Evolutionary conservation across 495 filamentous ascomycete species (phyloP).

Genomic region (Aspergillus indologenus): DNA sequence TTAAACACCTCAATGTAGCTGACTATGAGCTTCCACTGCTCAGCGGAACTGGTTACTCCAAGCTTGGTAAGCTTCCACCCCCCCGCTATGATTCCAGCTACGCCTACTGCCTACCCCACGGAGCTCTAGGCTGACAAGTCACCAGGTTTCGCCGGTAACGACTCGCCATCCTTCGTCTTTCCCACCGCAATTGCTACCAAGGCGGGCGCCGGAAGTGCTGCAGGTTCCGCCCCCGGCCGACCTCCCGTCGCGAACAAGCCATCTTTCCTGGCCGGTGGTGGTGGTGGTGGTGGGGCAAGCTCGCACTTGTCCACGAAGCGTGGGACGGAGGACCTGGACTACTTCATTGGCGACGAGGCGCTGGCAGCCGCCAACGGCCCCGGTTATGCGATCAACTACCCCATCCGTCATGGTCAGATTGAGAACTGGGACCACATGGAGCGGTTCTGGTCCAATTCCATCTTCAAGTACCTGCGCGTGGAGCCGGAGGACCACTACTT

Average conservation of each 20-base stretch:
- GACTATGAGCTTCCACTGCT: slow-evolving; percentile 18
- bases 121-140: slow-evolving; percentile 30
- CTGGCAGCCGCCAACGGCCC: slow-evolving; percentile 78
- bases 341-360: slow-evolving; percentile 98
- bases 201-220: slow-evolving; percentile 64
- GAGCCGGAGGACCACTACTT: slow-evolving; percentile 99
- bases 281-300: slow-evolving; percentile 67
- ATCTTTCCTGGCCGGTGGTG: slow-evolving; percentile 84
- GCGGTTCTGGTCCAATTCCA: slow-evolving; percentile 98
- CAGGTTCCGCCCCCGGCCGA: slow-evolving; percentile 76
- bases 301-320: slow-evolving; percentile 87
- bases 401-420: slow-evolving; percentile 94
- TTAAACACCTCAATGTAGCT: slow-evolving; percentile 2
- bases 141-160: slow-evolving; percentile 96
- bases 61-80: slow-evolving; percentile 71
- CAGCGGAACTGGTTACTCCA: slow-evolving; percentile 98
- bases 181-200: slow-evolving; percentile 98
- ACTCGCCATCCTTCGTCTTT: slow-evolving; percentile 98
- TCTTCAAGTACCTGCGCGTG: slow-evolving; percentile 98
- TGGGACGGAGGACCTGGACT: slow-evolving; percentile 96
- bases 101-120: slow-evolving; percentile 10
- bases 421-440: slow-evolving; percentile 99
- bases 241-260: slow-evolving; percentile 92
- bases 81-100: not conserved
- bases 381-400: slow-evolving; percentile 94